Percentiles rank a stretch among this genome's conserved stretches.
These are phyloP conservation scores for Hypomontagnella monticulosa DNA, from an alignment of 495 filamentous ascomycete species.

Conservation along the genomic window DNA sequence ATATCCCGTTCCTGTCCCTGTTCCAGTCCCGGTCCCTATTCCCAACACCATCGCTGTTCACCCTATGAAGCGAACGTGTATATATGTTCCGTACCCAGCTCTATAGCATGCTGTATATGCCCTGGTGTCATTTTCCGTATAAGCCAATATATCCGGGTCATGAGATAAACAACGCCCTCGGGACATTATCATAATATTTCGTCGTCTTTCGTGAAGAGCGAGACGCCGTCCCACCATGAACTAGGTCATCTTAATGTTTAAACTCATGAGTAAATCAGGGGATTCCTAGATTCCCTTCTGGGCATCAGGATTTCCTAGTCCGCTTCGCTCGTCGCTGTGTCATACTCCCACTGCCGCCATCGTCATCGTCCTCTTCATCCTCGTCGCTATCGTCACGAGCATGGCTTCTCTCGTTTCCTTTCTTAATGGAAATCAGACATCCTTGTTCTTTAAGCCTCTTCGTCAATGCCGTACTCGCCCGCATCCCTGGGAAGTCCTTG, in stretches of 20 bases:
- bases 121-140: conserved; percentile 29
- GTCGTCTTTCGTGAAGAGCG: conserved; percentile 16
- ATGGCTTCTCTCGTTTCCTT: conserved; percentile 73
- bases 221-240: conserved; percentile 19
- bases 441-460: conserved; percentile 78
- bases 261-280: conserved; percentile 1
- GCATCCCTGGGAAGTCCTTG: conserved; percentile 98
- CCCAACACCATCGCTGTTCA: conserved; percentile 12
- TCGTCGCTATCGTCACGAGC: conserved; percentile 60
- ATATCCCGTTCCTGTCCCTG: conserved; percentile 5
- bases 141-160: conserved; percentile 32
- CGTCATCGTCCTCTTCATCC: conserved; percentile 56
- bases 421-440: conserved; percentile 81
- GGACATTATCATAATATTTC: conserved; percentile 8
- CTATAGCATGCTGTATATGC: conserved; percentile 30
- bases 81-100: conserved; percentile 18
- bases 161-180: conserved; percentile 10
- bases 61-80: conserved; percentile 19
- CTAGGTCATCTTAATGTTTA: not conserved
- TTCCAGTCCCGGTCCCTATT: not conserved
- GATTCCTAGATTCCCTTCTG: not conserved
- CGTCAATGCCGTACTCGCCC: conserved; percentile 73
- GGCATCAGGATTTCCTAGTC: conserved; percentile 34
- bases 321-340: conserved; percentile 37
- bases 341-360: conserved; percentile 27